Percentiles rank a stretch among this genome's conserved stretches.
phyloP scores from a whole-genome alignment of 2,329 filamentous ascomycete species.

The Trichophyton schoenleinii region DNA sequence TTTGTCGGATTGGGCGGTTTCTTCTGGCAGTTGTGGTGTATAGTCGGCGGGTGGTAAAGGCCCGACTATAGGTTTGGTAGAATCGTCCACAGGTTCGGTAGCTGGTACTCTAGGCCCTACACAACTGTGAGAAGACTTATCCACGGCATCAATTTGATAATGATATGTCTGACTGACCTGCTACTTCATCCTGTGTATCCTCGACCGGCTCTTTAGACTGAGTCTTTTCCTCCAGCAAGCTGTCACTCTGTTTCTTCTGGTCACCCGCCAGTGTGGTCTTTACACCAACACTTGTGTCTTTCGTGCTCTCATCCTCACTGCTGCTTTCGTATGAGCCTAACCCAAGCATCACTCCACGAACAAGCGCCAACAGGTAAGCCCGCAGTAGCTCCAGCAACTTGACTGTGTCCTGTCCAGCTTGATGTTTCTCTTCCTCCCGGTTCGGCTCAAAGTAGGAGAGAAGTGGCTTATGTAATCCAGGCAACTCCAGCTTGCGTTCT shows the following conservation, averaged over 20 bases:
- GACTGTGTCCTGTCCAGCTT: neutral
- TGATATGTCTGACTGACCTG: neutral
- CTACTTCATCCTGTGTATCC: neutral
- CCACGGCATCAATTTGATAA: neutral
- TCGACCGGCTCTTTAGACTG: neutral
- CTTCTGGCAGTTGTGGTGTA: slow-evolving; percentile 3
- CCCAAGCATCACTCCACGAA: slow-evolving; percentile 23
- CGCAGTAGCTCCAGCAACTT: neutral
- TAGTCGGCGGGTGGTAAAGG: slow-evolving; percentile 22
- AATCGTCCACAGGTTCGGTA: neutral
- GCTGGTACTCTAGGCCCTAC: slow-evolving; percentile 10
- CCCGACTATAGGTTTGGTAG: slow-evolving; percentile 20
- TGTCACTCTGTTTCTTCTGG: neutral
- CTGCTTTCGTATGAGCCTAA: slow-evolving; percentile 35
- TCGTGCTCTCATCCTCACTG: slow-evolving; percentile 30
- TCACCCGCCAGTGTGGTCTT: neutral
- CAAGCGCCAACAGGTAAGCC: neutral
- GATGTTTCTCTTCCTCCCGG: neutral
- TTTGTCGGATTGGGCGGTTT: slow-evolving; percentile 8
- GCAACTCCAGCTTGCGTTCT: neutral
- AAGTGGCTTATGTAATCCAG: neutral
- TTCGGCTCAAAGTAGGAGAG: neutral
- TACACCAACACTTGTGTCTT: neutral
- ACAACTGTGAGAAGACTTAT: neutral
- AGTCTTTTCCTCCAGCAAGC: neutral